Percentiles rank a stretch among this genome's conserved stretches.
phyloP scores from a whole-genome alignment of 306 rosid genomes.

The Glycyrrhiza uralensis region DNA sequence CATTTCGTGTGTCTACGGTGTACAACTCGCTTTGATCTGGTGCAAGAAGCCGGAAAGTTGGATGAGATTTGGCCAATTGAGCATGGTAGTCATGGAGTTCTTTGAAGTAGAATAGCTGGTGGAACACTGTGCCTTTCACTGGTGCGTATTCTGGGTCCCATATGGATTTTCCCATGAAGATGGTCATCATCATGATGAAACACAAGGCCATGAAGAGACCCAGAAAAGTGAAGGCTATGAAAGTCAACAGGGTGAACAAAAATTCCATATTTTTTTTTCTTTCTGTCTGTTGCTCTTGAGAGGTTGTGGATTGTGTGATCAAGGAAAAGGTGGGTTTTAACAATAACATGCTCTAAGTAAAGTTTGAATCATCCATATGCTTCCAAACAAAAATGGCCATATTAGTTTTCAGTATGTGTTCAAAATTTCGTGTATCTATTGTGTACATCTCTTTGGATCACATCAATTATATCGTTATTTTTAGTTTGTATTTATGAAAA shows the following conservation, averaged over 20 bases:
- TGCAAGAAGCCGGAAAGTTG: slow-evolving; percentile 48
- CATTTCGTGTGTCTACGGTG: slow-evolving; percentile 45
- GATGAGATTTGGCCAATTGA: slow-evolving; percentile 32
- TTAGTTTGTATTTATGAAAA: too few species aligned
- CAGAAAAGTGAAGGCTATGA: slow-evolving; percentile 24
- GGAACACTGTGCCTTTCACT: slow-evolving; percentile 55
- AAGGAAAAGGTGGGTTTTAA: neutral
- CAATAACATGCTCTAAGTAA: neutral
- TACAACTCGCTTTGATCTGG: slow-evolving; percentile 40
- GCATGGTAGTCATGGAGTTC: slow-evolving; percentile 48
- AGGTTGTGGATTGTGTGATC: neutral
- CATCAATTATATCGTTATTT: too few species aligned
- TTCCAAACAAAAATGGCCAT: neutral
- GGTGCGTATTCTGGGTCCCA: slow-evolving; percentile 52
- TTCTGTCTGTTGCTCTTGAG: neutral
- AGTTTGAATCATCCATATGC: neutral
- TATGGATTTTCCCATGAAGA: slow-evolving; percentile 52
- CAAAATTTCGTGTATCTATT: too few species aligned
- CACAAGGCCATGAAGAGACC: slow-evolving; percentile 25
- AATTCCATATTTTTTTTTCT: slow-evolving; percentile 35
- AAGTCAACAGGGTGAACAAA: slow-evolving; percentile 33
- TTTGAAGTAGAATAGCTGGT: slow-evolving; percentile 43
- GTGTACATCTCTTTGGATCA: too few species aligned
- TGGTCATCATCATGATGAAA: slow-evolving; percentile 30
- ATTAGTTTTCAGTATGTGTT: too few species aligned